Evolutionary conservation across 2,329 filamentous ascomycete species (phyloP), one percentile per base, ranked within the genome.

Genomic region (Fusarium pseudonygamai): DNA sequence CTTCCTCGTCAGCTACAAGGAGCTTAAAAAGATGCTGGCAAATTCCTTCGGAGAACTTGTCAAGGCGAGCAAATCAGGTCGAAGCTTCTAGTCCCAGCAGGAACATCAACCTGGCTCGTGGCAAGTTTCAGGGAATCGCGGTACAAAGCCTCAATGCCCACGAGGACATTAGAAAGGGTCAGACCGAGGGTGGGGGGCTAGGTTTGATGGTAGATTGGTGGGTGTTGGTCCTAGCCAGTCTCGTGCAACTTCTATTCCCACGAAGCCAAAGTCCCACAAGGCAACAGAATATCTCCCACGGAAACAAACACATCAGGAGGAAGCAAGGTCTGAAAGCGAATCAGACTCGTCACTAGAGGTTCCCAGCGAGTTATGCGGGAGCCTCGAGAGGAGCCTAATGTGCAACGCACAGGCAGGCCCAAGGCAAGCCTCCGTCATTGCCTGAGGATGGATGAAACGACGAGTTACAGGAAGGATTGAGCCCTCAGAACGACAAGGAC

Each of bases 1-100:
- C 72, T 93, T 98, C 78, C 88, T 98, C 62, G 91, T 98, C 68
- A 96, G 90, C 74, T 99, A 97, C 81, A 93, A 94, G 81, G 96
- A 98, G 82, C 83, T 99, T 70, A 97, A 90, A 82, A 90, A 90
- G 80, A 88, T 90, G 79, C 82, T 91, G 53, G 83, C 84, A 45
- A 84, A 84, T 60, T 85, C 89, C 6, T 92, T 91, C 75, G 85
- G 85, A 39, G 90, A 92, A 60, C 83, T 92, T 60, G 82, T 86
- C 59, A 90, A 89, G 79, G 82, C 79, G 55, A 80, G 78, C 62
- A 84, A 84, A 75, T 78, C 80, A 50, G 77, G 74, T 10, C 78
- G 82, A 64, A 79, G 79, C 57, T 80, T 83, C 60, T 84, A 83
- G 77, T 24, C 24, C 32, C 24, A 58, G 66, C 70, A 76, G 24